phyloP scores from a whole-genome alignment of 768 basidiomycete genomes.

The Rhodotorula babjevae region DNA sequence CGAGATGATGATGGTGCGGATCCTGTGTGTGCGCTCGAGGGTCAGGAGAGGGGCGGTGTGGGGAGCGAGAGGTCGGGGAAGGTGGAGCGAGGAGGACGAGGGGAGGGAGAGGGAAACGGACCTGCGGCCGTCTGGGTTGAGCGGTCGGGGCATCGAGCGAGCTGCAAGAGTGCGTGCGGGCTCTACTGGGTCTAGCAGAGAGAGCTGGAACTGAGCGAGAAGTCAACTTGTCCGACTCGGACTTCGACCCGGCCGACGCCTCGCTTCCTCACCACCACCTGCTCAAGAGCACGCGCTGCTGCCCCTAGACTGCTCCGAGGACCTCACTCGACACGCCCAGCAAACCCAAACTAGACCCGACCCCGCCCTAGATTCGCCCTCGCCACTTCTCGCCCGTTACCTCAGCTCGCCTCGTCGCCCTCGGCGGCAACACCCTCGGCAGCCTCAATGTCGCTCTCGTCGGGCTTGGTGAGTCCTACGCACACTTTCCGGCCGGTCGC shows the following conservation, averaged over 20 bases:
- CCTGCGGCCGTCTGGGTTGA: slow-evolving; percentile 8
- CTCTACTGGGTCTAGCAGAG: too few relatives aligned
- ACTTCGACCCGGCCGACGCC: too few relatives aligned
- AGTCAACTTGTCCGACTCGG: too few relatives aligned
- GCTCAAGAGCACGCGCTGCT: too few relatives aligned
- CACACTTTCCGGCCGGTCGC: neutral
- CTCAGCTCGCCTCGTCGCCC: neutral
- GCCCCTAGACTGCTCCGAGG: too few relatives aligned
- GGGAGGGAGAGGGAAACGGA: neutral
- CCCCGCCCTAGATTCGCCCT: too few relatives aligned
- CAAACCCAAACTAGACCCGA: neutral
- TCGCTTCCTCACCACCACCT: too few relatives aligned
- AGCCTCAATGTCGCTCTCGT: slow-evolving; percentile 11
- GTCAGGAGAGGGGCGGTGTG: neutral
- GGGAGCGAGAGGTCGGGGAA: neutral
- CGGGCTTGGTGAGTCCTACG: neutral
- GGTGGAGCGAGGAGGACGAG: too few relatives aligned
- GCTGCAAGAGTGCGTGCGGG: too few relatives aligned
- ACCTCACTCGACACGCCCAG: too few relatives aligned
- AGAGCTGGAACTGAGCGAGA: too few relatives aligned
- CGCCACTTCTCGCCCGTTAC: neutral
- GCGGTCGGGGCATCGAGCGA: neutral
- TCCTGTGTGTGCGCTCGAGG: neutral
- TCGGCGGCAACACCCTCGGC: neutral
- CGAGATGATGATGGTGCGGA: slow-evolving; percentile 37